Evolutionary conservation across 1,139 yeast genomes (phyloP).

Genomic region (Zygosaccharomyces pseudobailii): DNA sequence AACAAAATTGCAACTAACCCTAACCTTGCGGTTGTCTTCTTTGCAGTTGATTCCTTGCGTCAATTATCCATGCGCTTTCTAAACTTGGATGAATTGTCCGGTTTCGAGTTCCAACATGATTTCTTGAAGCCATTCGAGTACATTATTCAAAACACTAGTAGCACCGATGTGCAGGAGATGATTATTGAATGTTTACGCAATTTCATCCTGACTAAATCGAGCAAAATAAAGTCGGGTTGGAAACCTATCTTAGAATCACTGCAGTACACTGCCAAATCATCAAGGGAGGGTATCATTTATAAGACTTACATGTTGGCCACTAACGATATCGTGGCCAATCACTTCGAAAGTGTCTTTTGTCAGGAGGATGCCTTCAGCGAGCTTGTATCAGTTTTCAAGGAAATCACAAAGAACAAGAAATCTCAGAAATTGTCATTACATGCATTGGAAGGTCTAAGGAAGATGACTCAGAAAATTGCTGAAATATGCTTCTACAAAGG

Average conservation of each 20-base stretch:
- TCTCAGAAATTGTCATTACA: conserved; percentile 79
- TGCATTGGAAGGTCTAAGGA: conserved; percentile 70
- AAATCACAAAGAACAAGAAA: conserved; percentile 75
- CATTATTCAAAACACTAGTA: conserved; percentile 62
- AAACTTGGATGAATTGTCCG: conserved; percentile 88
- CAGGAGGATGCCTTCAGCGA: conserved; percentile 72
- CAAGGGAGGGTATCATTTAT: conserved; percentile 51
- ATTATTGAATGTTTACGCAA: conserved; percentile 85
- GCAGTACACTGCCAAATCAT: conserved; percentile 36
- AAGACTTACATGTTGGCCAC: conserved; percentile 62
- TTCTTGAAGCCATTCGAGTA: conserved; percentile 88
- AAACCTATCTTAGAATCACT: conserved; percentile 78
- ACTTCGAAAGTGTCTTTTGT: conserved; percentile 56
- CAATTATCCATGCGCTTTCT: conserved; percentile 90
- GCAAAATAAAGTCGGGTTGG: conserved; percentile 90
- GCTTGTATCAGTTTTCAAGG: conserved; percentile 71
- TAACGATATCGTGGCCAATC: conserved; percentile 53
- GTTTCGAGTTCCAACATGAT: conserved; percentile 93
- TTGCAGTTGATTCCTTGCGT: conserved; percentile 90
- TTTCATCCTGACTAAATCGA: conserved; percentile 74
- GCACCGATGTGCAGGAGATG: conserved; percentile 78
- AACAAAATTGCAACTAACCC: conserved; percentile 76
- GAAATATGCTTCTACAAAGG: conserved; percentile 40
- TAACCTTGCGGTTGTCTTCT: conserved; percentile 72
- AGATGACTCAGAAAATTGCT: conserved; percentile 58